Evolutionary conservation across 2,329 filamentous ascomycete genomes (phyloP).

Genomic region (Xylaria sp.): DNA sequence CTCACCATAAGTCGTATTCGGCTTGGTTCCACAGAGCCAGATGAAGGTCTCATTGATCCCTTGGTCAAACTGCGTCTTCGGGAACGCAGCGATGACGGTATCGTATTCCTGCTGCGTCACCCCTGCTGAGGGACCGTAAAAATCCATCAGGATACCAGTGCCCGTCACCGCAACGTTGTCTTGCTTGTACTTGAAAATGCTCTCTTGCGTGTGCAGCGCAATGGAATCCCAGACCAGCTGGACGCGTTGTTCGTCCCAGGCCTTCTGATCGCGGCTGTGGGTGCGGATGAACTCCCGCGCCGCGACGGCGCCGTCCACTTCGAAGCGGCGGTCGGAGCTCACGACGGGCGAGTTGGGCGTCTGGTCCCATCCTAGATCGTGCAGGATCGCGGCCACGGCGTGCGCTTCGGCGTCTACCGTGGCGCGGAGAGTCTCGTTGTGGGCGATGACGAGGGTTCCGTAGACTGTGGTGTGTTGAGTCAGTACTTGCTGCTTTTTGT

Average conservation of each 20-base stretch:
- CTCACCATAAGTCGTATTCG: constrained; percentile 50
- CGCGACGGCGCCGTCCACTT: constrained; percentile 60
- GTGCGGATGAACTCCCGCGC: constrained; percentile 53
- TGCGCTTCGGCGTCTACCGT: constrained; percentile 56
- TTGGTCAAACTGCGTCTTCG: constrained; percentile 49
- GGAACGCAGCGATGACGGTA: constrained; percentile 49
- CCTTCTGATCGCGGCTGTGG: constrained; percentile 31
- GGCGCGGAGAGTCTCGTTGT: constrained; percentile 35
- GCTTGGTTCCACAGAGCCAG: constrained; percentile 54
- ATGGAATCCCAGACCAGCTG: constrained; percentile 62
- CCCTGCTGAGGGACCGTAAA: constrained; percentile 48
- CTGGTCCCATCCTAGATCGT: constrained; percentile 56
- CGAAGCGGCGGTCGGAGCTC: constrained; percentile 58
- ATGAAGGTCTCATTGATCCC: constrained; percentile 52
- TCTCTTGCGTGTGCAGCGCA: constrained; percentile 54
- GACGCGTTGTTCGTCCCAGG: constrained; percentile 51
- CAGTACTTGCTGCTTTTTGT: background rate
- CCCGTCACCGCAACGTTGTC: constrained; percentile 51
- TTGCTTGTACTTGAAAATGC: constrained; percentile 56
- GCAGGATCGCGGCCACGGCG: constrained; percentile 53
- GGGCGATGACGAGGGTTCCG: constrained; percentile 26
- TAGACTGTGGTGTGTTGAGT: constrained; percentile 16
- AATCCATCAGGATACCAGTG: constrained; percentile 52
- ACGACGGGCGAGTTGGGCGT: constrained; percentile 48
- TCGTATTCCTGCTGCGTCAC: constrained; percentile 50